These are phyloP conservation scores for Podospora fimiseda DNA, from an alignment of 495 filamentous ascomycete species.

Conservation along the genomic window DNA sequence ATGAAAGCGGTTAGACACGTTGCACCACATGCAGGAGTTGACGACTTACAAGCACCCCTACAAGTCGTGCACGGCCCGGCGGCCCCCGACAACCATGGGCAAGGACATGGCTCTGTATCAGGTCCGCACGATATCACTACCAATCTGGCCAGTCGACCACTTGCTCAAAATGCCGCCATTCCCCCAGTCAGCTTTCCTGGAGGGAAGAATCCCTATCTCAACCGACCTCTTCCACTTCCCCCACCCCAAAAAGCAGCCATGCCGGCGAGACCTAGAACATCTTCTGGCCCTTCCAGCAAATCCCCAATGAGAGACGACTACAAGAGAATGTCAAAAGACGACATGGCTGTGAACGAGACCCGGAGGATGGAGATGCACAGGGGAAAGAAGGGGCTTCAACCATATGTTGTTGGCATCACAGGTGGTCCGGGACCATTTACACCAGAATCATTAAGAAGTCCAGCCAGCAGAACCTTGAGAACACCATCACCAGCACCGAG, in stretches of 20 bases:
- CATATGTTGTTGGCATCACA: constrained; percentile 15
- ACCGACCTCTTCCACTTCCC: constrained; percentile 32
- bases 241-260: constrained; percentile 29
- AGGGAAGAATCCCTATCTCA: constrained; percentile 31
- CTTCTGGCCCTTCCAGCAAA: constrained; percentile 25
- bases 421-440: constrained; percentile 35
- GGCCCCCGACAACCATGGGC: constrained; percentile 27
- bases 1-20: constrained; percentile 25
- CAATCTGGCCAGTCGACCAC: constrained; percentile 13
- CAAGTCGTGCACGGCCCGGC: constrained; percentile 33
- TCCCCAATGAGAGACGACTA: constrained; percentile 24
- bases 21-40: constrained; percentile 13
- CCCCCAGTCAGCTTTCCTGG: constrained; percentile 26
- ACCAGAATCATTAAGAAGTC: constrained; percentile 39
- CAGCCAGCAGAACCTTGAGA: constrained; percentile 12
- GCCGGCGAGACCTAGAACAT: constrained; percentile 38
- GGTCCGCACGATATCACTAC: constrained; percentile 17
- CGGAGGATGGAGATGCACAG: constrained; percentile 14
- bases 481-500: constrained; percentile 18
- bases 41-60: too few relatives aligned
- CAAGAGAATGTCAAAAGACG: constrained; percentile 43
- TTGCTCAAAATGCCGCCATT: constrained; percentile 28
- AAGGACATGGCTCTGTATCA: constrained; percentile 40
- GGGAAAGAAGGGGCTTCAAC: constrained; percentile 18
- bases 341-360: constrained; percentile 39